A percentile compares a stretch with the other conserved stretches of the same genome.
Conservation (phyloP, 805 yeast genomes). For the Metschnikowia colocasiae region DNA sequence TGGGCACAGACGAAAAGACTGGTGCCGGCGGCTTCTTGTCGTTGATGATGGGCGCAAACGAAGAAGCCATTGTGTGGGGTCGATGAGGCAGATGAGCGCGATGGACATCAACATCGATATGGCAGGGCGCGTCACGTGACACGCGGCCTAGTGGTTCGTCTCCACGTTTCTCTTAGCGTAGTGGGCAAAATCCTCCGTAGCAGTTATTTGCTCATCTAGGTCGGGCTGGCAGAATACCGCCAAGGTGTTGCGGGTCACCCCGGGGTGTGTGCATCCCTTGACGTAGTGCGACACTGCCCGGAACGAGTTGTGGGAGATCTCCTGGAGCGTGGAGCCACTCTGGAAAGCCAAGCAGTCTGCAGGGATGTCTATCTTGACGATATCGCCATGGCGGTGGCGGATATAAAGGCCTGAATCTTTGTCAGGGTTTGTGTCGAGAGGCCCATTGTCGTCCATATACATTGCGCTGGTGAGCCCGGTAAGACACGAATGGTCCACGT, state of each 20-base stretch:
- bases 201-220: constrained; percentile 46
- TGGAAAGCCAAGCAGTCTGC: constrained; percentile 56
- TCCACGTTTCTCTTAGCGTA: constrained; percentile 42
- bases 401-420: constrained; percentile 50
- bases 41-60: constrained; percentile 17
- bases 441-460: constrained; percentile 40
- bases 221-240: constrained; percentile 64
- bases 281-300: constrained; percentile 60
- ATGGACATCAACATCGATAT: not conserved
- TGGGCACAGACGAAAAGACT: constrained; percentile 42
- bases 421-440: constrained; percentile 32
- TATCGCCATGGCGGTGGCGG: constrained; percentile 39
- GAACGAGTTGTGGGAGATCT: constrained; percentile 45
- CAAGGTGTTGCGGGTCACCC: constrained; percentile 49
- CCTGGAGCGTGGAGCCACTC: constrained; percentile 55
- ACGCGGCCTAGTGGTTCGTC: constrained; percentile 6
- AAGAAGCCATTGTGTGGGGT: constrained; percentile 7
- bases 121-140: constrained; percentile 1
- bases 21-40: constrained; percentile 6
- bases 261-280: constrained; percentile 35
- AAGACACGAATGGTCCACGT: constrained; percentile 55
- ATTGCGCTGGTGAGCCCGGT: constrained; percentile 58
- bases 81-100: not conserved
- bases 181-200: constrained; percentile 45
- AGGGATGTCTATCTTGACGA: constrained; percentile 53